A percentile compares a stretch with the other conserved stretches of the same genome.
phyloP scores from a whole-genome alignment of 345 rosid species.

The Hypericum perforatum region DNA sequence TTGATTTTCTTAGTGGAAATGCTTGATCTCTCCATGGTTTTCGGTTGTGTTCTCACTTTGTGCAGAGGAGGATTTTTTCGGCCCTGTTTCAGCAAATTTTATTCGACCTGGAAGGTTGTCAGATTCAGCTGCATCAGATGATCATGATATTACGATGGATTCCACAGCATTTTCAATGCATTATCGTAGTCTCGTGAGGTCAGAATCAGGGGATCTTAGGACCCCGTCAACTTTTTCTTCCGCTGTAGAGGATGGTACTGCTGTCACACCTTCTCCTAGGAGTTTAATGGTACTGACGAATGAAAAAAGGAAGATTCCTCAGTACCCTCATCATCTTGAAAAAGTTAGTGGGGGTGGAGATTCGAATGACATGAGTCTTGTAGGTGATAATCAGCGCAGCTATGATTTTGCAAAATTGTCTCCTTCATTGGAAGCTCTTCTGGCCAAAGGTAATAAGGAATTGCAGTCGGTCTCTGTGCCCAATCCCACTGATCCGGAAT shows the following conservation, averaged over 20 bases:
- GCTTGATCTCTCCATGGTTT: slow-evolving; percentile 10
- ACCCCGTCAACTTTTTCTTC: slow-evolving; percentile 28
- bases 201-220: slow-evolving; percentile 51
- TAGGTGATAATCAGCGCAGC: slow-evolving; percentile 45
- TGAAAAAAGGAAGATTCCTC: slow-evolving; percentile 34
- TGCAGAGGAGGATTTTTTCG: slow-evolving; percentile 65
- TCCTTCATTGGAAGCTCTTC: slow-evolving; percentile 59
- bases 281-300: slow-evolving; percentile 52
- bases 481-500: slow-evolving; percentile 12
- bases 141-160: slow-evolving; percentile 84
- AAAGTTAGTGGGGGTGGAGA: slow-evolving; percentile 53
- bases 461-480: slow-evolving; percentile 16
- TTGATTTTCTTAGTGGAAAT: neutral
- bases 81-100: slow-evolving; percentile 77
- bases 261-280: slow-evolving; percentile 33
- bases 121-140: slow-evolving; percentile 58
- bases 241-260: slow-evolving; percentile 46
- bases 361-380: slow-evolving; percentile 83
- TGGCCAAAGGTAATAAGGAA: slow-evolving; percentile 44
- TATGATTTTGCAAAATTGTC: slow-evolving; percentile 64
- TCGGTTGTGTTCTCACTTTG: slow-evolving; percentile 11
- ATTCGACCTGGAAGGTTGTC: slow-evolving; percentile 64
- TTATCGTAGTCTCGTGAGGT: slow-evolving; percentile 64
- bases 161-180: slow-evolving; percentile 90
- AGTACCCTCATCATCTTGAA: slow-evolving; percentile 20